These are phyloP conservation scores for Fomitopsis pulvina DNA, from an alignment of 768 basidiomycete genomes.

Conservation along the genomic window DNA sequence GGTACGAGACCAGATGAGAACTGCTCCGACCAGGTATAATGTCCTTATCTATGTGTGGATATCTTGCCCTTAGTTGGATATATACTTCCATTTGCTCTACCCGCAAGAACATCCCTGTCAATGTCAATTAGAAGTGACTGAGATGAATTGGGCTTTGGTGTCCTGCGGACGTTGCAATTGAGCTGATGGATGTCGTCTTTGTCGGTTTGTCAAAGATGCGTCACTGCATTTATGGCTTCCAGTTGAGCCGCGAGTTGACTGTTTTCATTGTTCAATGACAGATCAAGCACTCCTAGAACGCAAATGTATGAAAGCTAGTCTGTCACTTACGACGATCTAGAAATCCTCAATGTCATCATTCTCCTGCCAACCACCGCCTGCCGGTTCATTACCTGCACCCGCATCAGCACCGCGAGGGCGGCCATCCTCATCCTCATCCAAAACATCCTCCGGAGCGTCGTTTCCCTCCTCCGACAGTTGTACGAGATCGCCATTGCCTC, in stretches of 20 bases:
- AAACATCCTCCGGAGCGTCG: conserved; percentile 7
- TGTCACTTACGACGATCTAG: not conserved
- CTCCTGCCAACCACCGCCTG: conserved; percentile 24
- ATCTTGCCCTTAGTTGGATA: too few relatives aligned
- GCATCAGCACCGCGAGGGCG: conserved; percentile 29
- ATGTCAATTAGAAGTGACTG: too few relatives aligned
- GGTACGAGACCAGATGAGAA: too few relatives aligned
- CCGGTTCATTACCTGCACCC: conserved; percentile 22
- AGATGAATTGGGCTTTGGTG: too few relatives aligned
- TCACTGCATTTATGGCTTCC: too few relatives aligned
- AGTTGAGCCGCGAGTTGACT: not conserved
- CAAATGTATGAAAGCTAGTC: not conserved
- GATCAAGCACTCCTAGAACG: not conserved
- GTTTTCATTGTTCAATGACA: not conserved
- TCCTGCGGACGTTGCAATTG: too few relatives aligned
- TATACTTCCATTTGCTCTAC: too few relatives aligned
- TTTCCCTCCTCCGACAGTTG: conserved; percentile 20
- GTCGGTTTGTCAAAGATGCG: too few relatives aligned
- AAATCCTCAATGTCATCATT: conserved; percentile 33
- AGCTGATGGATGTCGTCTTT: too few relatives aligned
- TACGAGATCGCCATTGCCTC: not conserved
- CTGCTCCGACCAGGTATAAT: too few relatives aligned
- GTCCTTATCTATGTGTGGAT: too few relatives aligned
- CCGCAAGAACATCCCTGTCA: too few relatives aligned
- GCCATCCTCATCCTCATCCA: conserved; percentile 24